Percentiles rank a stretch among this genome's conserved stretches.
These are phyloP conservation scores for Colletotrichum plurivorum DNA, from an alignment of 2,329 filamentous ascomycete species.

Conservation along the genomic window DNA sequence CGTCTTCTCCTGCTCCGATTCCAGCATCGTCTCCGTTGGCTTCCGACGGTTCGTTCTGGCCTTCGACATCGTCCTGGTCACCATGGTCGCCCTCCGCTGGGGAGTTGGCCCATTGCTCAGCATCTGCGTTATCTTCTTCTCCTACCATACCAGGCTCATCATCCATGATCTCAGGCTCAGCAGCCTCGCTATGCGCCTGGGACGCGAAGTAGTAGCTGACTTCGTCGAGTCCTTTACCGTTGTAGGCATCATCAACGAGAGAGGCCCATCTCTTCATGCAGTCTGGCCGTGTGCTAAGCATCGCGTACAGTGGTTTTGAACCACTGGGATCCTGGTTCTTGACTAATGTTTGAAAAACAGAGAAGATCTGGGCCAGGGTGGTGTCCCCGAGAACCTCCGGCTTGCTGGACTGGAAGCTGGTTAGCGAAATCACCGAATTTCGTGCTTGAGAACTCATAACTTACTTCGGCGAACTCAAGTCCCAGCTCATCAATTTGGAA, in stretches of 20 bases:
- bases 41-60: slow-evolving; percentile 7
- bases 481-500: slow-evolving; percentile 67
- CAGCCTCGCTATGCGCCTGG: slow-evolving; percentile 39
- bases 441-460: slow-evolving; percentile 52
- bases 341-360: slow-evolving; percentile 58
- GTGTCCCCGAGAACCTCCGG: slow-evolving; percentile 51
- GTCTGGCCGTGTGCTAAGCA: slow-evolving; percentile 57
- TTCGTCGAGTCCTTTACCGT: slow-evolving; percentile 57
- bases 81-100: slow-evolving; percentile 21
- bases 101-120: slow-evolving; percentile 29
- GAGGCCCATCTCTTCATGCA: slow-evolving; percentile 55
- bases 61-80: slow-evolving; percentile 30
- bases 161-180: slow-evolving; percentile 42
- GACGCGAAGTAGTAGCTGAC: slow-evolving; percentile 55
- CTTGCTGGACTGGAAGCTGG: slow-evolving; percentile 51
- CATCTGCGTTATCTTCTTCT: slow-evolving; percentile 40
- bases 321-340: slow-evolving; percentile 60
- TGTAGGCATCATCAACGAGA: slow-evolving; percentile 58
- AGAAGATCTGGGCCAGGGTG: slow-evolving; percentile 58
- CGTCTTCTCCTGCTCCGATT: slow-evolving; percentile 4
- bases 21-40: slow-evolving; percentile 19
- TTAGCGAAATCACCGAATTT: slow-evolving; percentile 45
- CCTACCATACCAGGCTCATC: slow-evolving; percentile 37
- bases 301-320: slow-evolving; percentile 57
- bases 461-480: slow-evolving; percentile 67